Conservation (phyloP, 768 basidiomycete genomes). For the Mycena chlorophos region DNA sequence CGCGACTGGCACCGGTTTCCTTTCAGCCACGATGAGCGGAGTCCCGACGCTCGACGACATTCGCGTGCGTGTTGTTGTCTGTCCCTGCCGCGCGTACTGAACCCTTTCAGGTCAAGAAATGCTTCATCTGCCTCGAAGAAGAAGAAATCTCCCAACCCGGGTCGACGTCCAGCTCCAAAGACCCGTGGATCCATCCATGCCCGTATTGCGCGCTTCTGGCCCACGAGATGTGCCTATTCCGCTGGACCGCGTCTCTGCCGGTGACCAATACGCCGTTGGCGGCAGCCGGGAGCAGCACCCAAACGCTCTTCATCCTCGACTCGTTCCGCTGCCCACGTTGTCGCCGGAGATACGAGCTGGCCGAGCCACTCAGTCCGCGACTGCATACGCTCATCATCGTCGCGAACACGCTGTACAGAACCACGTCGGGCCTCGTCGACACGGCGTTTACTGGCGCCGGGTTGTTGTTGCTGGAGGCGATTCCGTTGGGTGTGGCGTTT, state of each 20-base stretch:
- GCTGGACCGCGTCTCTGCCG: slow-evolving; percentile 16
- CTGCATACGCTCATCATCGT: slow-evolving; percentile 3
- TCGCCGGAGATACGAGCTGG: slow-evolving; percentile 11
- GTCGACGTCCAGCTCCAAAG: neutral
- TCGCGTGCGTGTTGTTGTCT: slow-evolving; percentile 7
- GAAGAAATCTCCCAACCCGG: too few relatives aligned
- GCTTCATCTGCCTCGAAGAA: slow-evolving; percentile 21
- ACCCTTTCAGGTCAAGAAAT: slow-evolving; percentile 13
- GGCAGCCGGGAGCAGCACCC: neutral
- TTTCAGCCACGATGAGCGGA: neutral
- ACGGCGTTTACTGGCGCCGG: slow-evolving; percentile 1
- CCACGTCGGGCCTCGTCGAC: slow-evolving; percentile 1
- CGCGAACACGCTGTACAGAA: neutral
- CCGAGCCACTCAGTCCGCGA: neutral
- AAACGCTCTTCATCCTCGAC: slow-evolving; percentile 6
- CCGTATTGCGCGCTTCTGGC: slow-evolving; percentile 15
- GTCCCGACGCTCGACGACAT: slow-evolving; percentile 18
- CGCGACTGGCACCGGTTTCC: too few relatives aligned
- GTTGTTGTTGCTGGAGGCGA: slow-evolving; percentile 1
- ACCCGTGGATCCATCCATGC: slow-evolving; percentile 18
- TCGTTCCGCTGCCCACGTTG: slow-evolving; percentile 17
- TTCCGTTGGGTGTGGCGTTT: slow-evolving; percentile 5
- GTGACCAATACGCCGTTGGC: neutral
- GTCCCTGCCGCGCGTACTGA: neutral
- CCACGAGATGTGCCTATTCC: slow-evolving; percentile 15